Percentiles rank a stretch among this genome's conserved stretches.
These are phyloP conservation scores for Pyrenochaeta sp. DNA, from an alignment of 2,329 filamentous ascomycete species.

Conservation along the genomic window DNA sequence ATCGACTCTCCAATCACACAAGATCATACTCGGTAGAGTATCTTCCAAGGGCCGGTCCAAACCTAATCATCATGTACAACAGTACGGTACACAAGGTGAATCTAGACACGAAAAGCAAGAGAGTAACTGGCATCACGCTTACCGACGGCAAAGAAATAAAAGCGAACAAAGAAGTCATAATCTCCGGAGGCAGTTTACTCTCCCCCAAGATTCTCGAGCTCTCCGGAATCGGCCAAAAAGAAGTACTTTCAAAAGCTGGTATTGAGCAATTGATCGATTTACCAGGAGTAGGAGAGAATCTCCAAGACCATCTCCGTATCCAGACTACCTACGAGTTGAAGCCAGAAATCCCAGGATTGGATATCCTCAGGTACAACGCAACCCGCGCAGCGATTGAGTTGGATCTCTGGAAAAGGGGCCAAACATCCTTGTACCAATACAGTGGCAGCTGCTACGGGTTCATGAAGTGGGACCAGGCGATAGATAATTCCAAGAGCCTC, in stretches of 20 bases:
- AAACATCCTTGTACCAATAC: constrained; percentile 50
- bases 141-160: constrained; percentile 31
- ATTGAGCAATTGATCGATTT: constrained; percentile 22
- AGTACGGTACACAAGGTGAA: constrained; percentile 49
- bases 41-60: constrained; percentile 47
- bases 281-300: constrained; percentile 30
- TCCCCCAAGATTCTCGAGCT: constrained; percentile 29
- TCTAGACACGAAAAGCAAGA: constrained; percentile 22
- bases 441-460: constrained; percentile 50
- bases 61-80: constrained; percentile 50
- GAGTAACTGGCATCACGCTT: constrained; percentile 37
- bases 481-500: constrained; percentile 28
- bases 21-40: constrained; percentile 59
- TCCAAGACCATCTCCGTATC: constrained; percentile 39
- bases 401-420: constrained; percentile 39
- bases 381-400: constrained; percentile 49
- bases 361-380: constrained; percentile 27
- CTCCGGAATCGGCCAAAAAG: constrained; percentile 27
- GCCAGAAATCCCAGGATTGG: constrained; percentile 21
- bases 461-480: constrained; percentile 51
- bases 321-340: constrained; percentile 26
- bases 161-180: constrained; percentile 35
- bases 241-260: constrained; percentile 13
- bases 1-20: constrained; percentile 55
- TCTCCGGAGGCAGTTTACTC: constrained; percentile 27